These are phyloP conservation scores for Penicillium occitanis DNA, from an alignment of 2,329 filamentous ascomycete species.

Conservation along the genomic window DNA sequence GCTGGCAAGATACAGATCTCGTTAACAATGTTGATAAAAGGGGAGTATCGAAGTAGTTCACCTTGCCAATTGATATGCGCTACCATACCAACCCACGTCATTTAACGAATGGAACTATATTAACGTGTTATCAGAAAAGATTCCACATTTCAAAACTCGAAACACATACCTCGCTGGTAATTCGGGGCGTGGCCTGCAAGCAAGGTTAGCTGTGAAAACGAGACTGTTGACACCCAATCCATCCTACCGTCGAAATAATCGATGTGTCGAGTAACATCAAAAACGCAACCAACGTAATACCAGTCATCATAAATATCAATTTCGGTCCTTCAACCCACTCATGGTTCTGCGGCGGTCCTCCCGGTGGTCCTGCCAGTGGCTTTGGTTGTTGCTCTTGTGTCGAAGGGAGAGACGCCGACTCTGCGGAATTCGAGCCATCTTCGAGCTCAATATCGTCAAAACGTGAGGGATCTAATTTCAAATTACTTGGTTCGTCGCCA, in stretches of 20 bases:
- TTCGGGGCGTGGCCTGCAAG: conserved; percentile 47
- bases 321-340: conserved; percentile 13
- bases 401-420: background rate
- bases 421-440: background rate
- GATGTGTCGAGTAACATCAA: conserved; percentile 54
- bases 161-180: conserved; percentile 41
- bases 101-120: conserved; percentile 33
- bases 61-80: conserved; percentile 27
- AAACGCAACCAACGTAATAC: conserved; percentile 48
- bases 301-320: conserved; percentile 29
- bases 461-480: background rate
- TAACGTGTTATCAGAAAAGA: background rate
- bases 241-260: conserved; percentile 52
- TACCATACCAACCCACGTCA: conserved; percentile 42
- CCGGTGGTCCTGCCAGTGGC: background rate
- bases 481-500: background rate
- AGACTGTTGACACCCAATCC: background rate
- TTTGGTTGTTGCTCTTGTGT: background rate
- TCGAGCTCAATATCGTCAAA: conserved; percentile 2
- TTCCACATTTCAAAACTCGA: too few species aligned
- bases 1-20: conserved; percentile 42
- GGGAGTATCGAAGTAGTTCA: background rate
- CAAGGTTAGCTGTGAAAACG: background rate
- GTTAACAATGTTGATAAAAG: background rate
- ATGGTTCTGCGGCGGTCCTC: background rate